phyloP scores from a whole-genome alignment of 2,329 filamentous ascomycete species.

The Sporothrix humicola region DNA sequence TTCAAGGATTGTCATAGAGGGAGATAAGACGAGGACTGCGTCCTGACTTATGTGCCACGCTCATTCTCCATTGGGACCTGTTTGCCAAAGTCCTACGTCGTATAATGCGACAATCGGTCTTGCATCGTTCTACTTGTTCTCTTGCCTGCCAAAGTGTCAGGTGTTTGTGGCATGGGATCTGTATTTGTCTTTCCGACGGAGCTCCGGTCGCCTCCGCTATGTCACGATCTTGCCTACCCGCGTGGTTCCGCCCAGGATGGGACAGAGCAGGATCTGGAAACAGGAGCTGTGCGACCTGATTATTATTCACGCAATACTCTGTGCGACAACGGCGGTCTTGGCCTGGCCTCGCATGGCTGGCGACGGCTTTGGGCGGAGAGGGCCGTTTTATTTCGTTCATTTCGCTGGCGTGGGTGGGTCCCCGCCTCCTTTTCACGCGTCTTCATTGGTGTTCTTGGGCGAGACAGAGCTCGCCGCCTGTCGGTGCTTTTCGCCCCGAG shows the following conservation, averaged over 20 bases:
- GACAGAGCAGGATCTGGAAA: slow-evolving; percentile 2
- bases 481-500: slow-evolving; percentile 35
- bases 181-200: slow-evolving; percentile 16
- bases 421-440: neutral
- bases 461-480: slow-evolving; percentile 30
- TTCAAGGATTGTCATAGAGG: too few relatives aligned
- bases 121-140: neutral
- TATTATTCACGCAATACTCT: slow-evolving; percentile 31
- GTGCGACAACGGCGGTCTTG: slow-evolving; percentile 34
- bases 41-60: neutral
- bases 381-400: slow-evolving; percentile 12
- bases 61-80: neutral
- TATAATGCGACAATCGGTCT: neutral
- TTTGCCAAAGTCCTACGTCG: neutral
- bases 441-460: neutral
- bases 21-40: too few relatives aligned
- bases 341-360: slow-evolving; percentile 23
- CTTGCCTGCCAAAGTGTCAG: neutral
- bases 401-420: slow-evolving; percentile 4
- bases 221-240: slow-evolving; percentile 15
- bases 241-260: slow-evolving; percentile 24
- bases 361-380: slow-evolving; percentile 25
- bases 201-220: slow-evolving; percentile 29
- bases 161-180: neutral
- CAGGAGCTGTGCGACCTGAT: neutral